These are phyloP conservation scores for Ampelomyces quisqualis DNA, from an alignment of 2,329 filamentous ascomycete species.

Conservation along the genomic window DNA sequence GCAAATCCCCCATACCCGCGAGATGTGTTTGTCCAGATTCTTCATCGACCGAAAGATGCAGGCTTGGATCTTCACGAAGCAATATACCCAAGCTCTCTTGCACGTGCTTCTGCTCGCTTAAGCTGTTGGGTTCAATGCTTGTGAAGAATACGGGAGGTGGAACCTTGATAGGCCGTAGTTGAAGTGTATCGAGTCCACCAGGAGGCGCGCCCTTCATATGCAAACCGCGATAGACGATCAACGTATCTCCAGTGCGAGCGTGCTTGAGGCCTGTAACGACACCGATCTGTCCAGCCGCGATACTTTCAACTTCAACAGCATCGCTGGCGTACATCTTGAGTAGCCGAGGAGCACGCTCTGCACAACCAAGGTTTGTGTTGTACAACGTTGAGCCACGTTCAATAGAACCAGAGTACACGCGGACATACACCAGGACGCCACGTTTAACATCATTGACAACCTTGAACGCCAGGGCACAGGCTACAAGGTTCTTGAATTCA, in stretches of 20 bases:
- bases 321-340: conserved; percentile 89
- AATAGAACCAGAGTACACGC: conserved; percentile 84
- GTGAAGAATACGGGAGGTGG: conserved; percentile 95
- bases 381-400: conserved; percentile 73
- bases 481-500: conserved; percentile 63
- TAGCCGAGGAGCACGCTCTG: conserved; percentile 77
- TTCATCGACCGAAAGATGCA: conserved; percentile 79
- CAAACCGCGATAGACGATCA: conserved; percentile 70
- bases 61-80: conserved; percentile 86
- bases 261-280: conserved; percentile 88
- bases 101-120: conserved; percentile 77
- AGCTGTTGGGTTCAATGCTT: conserved; percentile 79
- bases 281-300: conserved; percentile 86
- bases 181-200: conserved; percentile 68
- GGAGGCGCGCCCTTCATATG: conserved; percentile 65
- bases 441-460: conserved; percentile 85
- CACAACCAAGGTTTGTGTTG: conserved; percentile 81
- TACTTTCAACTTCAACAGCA: conserved; percentile 77
- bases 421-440: conserved; percentile 86
- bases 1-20: conserved; percentile 94
- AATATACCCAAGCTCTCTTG: conserved; percentile 74
- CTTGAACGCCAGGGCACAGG: conserved; percentile 80
- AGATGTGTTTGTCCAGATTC: conserved; percentile 92
- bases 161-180: conserved; percentile 83
- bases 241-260: conserved; percentile 89